Base-by-base conservation (phyloP, 164 flowering plant species). In the Paratinospora sagittata region DNA sequence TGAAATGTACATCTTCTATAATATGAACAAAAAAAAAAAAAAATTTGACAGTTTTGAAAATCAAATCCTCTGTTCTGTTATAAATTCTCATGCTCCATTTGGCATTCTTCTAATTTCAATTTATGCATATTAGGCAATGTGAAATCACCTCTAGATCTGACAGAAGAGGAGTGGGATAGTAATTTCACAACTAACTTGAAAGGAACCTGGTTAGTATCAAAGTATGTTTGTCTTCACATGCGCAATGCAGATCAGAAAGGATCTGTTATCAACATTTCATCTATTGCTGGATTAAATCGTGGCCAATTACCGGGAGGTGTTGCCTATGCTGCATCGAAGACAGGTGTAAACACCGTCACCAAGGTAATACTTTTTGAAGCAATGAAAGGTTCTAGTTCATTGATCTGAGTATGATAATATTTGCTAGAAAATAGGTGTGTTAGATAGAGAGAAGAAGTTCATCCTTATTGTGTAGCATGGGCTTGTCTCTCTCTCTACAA, bases 131-230 rank as follows among this genome's bases (percentile, higher is more conserved):
- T 17, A 91, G 97, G 92, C 13, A 72, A 0, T n/a, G 87, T 89
- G 68, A 65, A 37, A 37, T 71, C 80, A 30, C 69, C 87, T 0
- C 34, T 88, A 66, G 86, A 88, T 37, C 39, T 88, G 78, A 24
- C 88, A 9, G 93, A 89, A 76, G 89, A 87, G 57, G 94, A 92
- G 73, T 92, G 92, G 94, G 69, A 85, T 37, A 64, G 47, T n/a
- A 74, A 64, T 7, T 0, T 87, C 8, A 79, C 60, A 45, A 89
- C 96, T 12, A 90, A 92, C 65, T 66, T 86, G 23, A 90, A 77
- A 0, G 98, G 98, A 55, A n/a, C 88, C 2, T 90, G 91, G 93
- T 72, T 90, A 76, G 91, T 89, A 27, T 76, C 91, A 19, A 90
- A 88, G 72, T 78, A 75, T 65, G 85, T 89, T 0, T 79, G 91